These are phyloP conservation scores for Gloeostereum incarnatum DNA, from an alignment of 768 basidiomycete species.

Conservation along the genomic window DNA sequence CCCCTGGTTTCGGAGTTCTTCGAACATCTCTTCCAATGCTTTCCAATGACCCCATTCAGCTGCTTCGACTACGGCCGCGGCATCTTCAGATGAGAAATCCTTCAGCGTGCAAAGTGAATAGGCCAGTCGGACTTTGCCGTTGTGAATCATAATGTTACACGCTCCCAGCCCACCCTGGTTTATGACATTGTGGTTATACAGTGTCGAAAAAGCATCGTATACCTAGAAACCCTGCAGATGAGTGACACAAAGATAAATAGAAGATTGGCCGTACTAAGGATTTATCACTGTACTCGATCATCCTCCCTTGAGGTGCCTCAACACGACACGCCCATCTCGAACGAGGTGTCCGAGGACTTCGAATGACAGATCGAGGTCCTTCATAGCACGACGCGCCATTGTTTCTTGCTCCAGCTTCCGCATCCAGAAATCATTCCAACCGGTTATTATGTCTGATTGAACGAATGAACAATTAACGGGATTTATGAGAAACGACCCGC, in stretches of 20 bases:
- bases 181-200: constrained; percentile 19
- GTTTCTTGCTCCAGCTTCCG: constrained; percentile 19
- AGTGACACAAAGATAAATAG: neutral
- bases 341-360: constrained; percentile 13
- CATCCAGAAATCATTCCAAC: constrained; percentile 17
- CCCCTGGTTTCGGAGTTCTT: constrained; percentile 8
- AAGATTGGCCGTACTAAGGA: constrained; percentile 5
- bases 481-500: neutral
- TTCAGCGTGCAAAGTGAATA: constrained; percentile 11
- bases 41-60: constrained; percentile 19
- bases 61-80: neutral
- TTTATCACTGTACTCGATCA: constrained; percentile 18
- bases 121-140: constrained; percentile 25
- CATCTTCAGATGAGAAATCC: constrained; percentile 5
- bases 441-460: constrained; percentile 22
- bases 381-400: constrained; percentile 17
- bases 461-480: neutral
- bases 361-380: constrained; percentile 24
- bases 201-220: constrained; percentile 19
- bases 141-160: constrained; percentile 20
- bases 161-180: constrained; percentile 12
- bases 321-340: constrained; percentile 18
- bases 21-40: constrained; percentile 16
- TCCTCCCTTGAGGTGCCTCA: constrained; percentile 25
- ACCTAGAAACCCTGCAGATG: constrained; percentile 9